A percentile compares a stretch with the other conserved stretches of the same genome.
Conservation (phyloP, 1,139 yeast species). For the Kluyveromyces sp. region DNA sequence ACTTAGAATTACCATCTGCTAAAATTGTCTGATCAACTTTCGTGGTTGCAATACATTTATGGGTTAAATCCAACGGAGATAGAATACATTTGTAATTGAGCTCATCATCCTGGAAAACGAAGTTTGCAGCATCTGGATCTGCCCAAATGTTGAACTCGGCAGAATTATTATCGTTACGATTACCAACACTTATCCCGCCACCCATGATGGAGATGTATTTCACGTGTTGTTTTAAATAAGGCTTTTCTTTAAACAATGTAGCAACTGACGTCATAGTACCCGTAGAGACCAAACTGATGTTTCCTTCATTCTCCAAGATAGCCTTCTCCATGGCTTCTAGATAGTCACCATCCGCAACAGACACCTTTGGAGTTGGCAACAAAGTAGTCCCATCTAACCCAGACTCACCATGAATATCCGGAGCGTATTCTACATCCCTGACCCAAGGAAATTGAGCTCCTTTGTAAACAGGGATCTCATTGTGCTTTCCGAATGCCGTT, state of each 20-base stretch:
- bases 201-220: constrained; percentile 65
- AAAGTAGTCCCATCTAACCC: constrained; percentile 70
- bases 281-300: constrained; percentile 54
- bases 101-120: constrained; percentile 41
- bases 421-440: constrained; percentile 41
- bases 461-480: constrained; percentile 53
- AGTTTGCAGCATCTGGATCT: constrained; percentile 70
- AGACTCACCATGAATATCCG: constrained; percentile 60
- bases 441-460: constrained; percentile 57
- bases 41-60: constrained; percentile 52
- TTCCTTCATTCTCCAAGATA: constrained; percentile 36
- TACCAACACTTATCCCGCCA: constrained; percentile 47
- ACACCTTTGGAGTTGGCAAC: constrained; percentile 41
- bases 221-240: constrained; percentile 42
- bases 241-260: constrained; percentile 42
- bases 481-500: constrained; percentile 44
- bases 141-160: constrained; percentile 77
- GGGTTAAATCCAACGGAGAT: constrained; percentile 66
- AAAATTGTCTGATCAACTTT: constrained; percentile 34
- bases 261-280: constrained; percentile 73
- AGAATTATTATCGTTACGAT: constrained; percentile 41
- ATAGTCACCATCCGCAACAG: constrained; percentile 31
- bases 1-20: constrained; percentile 29
- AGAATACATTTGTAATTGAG: constrained; percentile 45
- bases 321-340: constrained; percentile 52